These are phyloP conservation scores for Amoebophrya sp. DNA, from an alignment of 169 alveolate genomes.

Conservation along the genomic window DNA sequence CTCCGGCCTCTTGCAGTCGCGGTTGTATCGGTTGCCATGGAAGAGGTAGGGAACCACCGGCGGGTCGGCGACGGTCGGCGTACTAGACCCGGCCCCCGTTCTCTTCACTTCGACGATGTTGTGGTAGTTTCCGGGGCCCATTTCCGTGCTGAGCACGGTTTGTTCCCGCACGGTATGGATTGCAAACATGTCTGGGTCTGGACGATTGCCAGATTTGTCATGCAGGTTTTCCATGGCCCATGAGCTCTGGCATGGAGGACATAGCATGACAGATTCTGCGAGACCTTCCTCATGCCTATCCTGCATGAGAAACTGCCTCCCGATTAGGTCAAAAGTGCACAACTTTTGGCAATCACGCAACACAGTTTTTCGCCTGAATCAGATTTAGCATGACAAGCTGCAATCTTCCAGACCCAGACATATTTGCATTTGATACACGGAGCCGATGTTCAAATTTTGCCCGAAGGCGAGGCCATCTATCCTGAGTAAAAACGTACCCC, in stretches of 20 bases:
- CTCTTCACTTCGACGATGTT: background rate
- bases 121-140: background rate
- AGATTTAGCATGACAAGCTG: background rate
- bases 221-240: too few relatives aligned
- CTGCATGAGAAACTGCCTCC: background rate
- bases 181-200: background rate
- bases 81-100: background rate
- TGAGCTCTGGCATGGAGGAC: too few relatives aligned
- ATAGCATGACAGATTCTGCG: too few relatives aligned
- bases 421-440: too few relatives aligned
- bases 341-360: background rate
- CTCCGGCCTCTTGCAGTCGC: background rate
- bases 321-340: background rate
- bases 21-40: slow-evolving; percentile 11
- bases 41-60: background rate
- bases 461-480: background rate
- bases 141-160: background rate
- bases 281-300: background rate
- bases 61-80: background rate
- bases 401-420: too few relatives aligned
- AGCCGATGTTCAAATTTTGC: background rate
- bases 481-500: too few relatives aligned
- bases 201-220: background rate
- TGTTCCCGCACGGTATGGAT: background rate
- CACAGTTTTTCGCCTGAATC: background rate